Percentiles rank a stretch among this genome's conserved stretches.
phyloP scores from a whole-genome alignment of 495 filamentous ascomycete genomes.

The Schizothecium vesticola region DNA sequence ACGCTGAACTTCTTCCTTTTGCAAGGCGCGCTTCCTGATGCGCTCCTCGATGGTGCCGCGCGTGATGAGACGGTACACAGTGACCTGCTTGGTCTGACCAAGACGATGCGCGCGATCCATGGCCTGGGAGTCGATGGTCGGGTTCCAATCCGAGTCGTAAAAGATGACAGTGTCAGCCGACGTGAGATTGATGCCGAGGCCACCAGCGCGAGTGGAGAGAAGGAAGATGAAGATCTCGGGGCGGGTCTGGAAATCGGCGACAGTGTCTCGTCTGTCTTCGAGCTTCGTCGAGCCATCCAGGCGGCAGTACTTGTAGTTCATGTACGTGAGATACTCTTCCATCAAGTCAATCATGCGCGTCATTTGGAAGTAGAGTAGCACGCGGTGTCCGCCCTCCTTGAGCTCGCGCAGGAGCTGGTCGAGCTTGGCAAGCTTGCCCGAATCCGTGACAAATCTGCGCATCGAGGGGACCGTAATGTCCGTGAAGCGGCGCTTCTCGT shows the following conservation, averaged over 20 bases:
- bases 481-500: slow-evolving; percentile 74
- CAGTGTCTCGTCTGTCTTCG: slow-evolving; percentile 93
- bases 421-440: slow-evolving; percentile 88
- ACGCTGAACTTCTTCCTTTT: slow-evolving; percentile 98
- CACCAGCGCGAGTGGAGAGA: slow-evolving; percentile 91
- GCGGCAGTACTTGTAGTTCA: slow-evolving; percentile 97
- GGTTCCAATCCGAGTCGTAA: slow-evolving; percentile 99
- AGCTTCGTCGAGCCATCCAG: slow-evolving; percentile 97
- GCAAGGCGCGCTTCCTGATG: slow-evolving; percentile 92
- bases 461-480: slow-evolving; percentile 95
- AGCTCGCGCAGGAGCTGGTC: slow-evolving; percentile 81
- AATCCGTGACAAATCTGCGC: slow-evolving; percentile 96
- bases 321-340: slow-evolving; percentile 97
- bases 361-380: slow-evolving; percentile 99
- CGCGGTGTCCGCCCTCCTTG: slow-evolving; percentile 88
- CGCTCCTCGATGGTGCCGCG: slow-evolving; percentile 97
- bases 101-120: slow-evolving; percentile 99
- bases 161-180: slow-evolving; percentile 93
- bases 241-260: slow-evolving; percentile 89
- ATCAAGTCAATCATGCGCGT: slow-evolving; percentile 99
- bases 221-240: slow-evolving; percentile 96
- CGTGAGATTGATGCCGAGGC: slow-evolving; percentile 95
- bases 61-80: slow-evolving; percentile 95
- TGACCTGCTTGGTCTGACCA: slow-evolving; percentile 92
- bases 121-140: slow-evolving; percentile 95